Conservation (phyloP, 345 rosid species). For the Citrus australasica region DNA sequence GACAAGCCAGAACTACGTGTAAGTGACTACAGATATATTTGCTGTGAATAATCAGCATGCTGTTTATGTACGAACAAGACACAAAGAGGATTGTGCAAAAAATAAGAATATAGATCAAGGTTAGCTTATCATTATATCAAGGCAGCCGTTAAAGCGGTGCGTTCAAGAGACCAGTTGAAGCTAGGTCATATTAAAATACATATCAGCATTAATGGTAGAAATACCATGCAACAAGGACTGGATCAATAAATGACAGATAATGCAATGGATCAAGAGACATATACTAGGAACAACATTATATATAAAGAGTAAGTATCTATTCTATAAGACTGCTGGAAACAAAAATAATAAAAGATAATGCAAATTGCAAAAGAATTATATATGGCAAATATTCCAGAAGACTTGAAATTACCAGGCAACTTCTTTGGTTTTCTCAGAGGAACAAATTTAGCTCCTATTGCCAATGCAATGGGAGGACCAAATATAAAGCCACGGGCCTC, state of each 20-base stretch:
- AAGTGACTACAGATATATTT: not conserved
- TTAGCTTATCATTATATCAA: not conserved
- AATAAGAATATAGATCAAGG: not conserved
- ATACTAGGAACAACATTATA: too few species aligned
- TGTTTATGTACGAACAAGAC: not conserved
- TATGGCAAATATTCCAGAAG: not conserved
- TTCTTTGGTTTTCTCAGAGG: conserved; percentile 91
- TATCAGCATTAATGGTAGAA: not conserved
- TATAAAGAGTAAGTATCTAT: not conserved
- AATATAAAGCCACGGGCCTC: conserved; percentile 97
- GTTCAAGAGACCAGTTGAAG: not conserved
- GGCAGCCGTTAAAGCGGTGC: not conserved
- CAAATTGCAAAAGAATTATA: not conserved
- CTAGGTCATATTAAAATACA: not conserved
- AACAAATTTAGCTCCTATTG: conserved; percentile 96
- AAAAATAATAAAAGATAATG: not conserved
- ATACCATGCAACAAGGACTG: not conserved
- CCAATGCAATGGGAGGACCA: conserved; percentile 95
- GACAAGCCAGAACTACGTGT: not conserved
- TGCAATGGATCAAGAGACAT: not conserved
- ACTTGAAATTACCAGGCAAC: conserved; percentile 61
- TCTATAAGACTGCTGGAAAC: not conserved
- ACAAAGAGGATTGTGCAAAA: not conserved
- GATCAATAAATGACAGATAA: not conserved
- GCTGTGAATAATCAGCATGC: not conserved